Evolutionary conservation across 768 basidiomycete species (phyloP).

Genomic region (Boletellus ananiceps): DNA sequence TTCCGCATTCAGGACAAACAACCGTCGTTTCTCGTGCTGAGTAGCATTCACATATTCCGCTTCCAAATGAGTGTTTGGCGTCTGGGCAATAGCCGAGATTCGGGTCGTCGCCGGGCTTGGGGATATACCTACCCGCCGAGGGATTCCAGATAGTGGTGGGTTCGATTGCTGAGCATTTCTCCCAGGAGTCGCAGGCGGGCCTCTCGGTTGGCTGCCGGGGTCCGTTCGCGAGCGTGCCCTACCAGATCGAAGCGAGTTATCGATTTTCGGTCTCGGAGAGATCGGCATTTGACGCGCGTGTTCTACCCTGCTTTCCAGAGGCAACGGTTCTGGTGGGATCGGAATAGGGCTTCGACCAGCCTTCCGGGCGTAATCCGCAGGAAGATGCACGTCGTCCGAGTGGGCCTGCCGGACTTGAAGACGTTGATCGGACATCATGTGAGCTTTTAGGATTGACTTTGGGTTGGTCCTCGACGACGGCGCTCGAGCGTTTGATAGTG

Average conservation of each 20-base stretch:
- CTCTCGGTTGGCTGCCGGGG: constrained; percentile 18
- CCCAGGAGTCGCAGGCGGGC: constrained; percentile 2
- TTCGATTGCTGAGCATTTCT: constrained; percentile 8
- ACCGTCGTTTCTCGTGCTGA: constrained; percentile 34
- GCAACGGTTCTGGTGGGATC: constrained; percentile 8
- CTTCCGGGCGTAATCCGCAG: constrained; percentile 12
- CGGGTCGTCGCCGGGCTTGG: constrained; percentile 16
- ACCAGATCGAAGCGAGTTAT: constrained; percentile 13
- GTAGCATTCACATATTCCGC: no score
- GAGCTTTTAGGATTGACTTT: constrained; percentile 31
- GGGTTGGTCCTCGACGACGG: constrained; percentile 28
- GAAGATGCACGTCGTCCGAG: constrained; percentile 6
- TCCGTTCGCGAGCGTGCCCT: constrained; percentile 31
- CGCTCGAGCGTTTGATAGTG: constrained; percentile 5
- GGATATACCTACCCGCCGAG: constrained; percentile 21
- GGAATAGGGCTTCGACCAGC: constrained; percentile 4
- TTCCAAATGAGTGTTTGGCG: constrained; percentile 23
- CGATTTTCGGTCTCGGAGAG: constrained; percentile 11
- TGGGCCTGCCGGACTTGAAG: constrained; percentile 8
- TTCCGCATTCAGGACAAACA: constrained; percentile 44
- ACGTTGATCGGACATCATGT: constrained; percentile 16
- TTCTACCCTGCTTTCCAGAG: constrained; percentile 3
- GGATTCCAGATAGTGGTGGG: constrained; percentile 22
- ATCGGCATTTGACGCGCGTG: constrained; percentile 3
- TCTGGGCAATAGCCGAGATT: not conserved